Evolutionary conservation across 495 filamentous ascomycete genomes (phyloP), one percentile per base, ranked within the genome.

Genomic region (Polyplosphaeria fusca): DNA sequence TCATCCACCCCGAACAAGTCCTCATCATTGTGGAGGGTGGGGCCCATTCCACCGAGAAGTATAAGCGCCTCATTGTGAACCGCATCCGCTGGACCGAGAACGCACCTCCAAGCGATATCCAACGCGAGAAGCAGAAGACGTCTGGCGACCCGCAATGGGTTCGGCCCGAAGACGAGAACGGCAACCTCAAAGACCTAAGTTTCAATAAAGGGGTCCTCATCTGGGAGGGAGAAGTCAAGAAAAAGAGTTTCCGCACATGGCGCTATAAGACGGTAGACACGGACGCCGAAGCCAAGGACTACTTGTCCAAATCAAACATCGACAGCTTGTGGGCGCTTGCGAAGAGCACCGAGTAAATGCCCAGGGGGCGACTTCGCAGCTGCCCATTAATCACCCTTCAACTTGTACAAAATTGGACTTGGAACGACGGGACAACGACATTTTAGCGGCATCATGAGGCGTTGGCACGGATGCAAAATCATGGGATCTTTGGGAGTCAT

Each of bases 301-400:
- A 84, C 28, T 69, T 99, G 60, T 73, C 81, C 2, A 81, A 87
- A 60, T 79, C 80, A 5, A 96, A 95, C 74, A 86, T 96, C 82
- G 93, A 97, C 69, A 94, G 84, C 64, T 91, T 97, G 65, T 99
- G 93, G 93, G 86, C 85, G n/a, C 74, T 91, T 68, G 93, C 91
- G 2, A 97, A 95, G 81, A 86, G 26, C 39, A 32, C 51, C n/a
- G n/a, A n/a, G n/a, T n/a, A n/a, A n/a, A n/a, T n/a, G n/a, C n/a
- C n/a, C n/a, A n/a, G n/a, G n/a, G n/a, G n/a, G n/a, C n/a, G n/a
- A n/a, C n/a, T n/a, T n/a, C n/a, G n/a, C n/a, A n/a, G n/a, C n/a
- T n/a, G n/a, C n/a, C n/a, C n/a, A n/a, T n/a, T n/a, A n/a, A n/a
- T n/a, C n/a, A n/a, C n/a, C n/a, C n/a, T n/a, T n/a, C n/a, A n/a